Evolutionary conservation across 1,284 basidiomycete species (phyloP), one percentile per base, ranked within the genome.

Genomic region (Fomitopsis schrenkii): DNA sequence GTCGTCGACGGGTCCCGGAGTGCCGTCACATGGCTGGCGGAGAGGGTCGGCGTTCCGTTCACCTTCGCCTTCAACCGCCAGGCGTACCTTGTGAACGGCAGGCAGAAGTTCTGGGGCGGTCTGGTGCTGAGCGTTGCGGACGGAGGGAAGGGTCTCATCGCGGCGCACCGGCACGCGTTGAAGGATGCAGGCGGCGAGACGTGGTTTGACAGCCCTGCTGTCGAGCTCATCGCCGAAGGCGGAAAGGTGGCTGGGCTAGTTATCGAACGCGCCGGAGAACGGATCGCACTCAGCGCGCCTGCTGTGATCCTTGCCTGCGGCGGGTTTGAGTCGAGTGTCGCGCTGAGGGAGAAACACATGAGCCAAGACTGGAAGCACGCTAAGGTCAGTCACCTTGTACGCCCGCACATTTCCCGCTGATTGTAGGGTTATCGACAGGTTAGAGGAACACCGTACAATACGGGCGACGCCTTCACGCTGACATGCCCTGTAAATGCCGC

Each of bases 81-180:
- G 67, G 88, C 87, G 15, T 89, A 88, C 69, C 78, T 84, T 59
- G 80, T 88, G 33, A 72, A 80, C 33, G 86, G 85, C 33, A 76
- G 81, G 59, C 81, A 85, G 66, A 85, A 80, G 63, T 89, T 88
- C 67, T 89, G 86, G 87, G 87, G 87, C 22, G 88, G 87, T 2
- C 72, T 89, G 70, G 84, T 80, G 17, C 76, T 88, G 22, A 79
- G 80, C 63, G 83, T 84, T 14, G 75, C 82, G 54, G 81, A 83
- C 46, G 87, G 87, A 3, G 87, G 87, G 7, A 89, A 88, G 68
- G 87, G 87, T 1, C 72, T 89, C n/a, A 86, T 89, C 62, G 75
- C 69, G 41, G 80, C 85, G 3, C 83, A 88, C 70, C 77, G 78
- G 45, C 70, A 66, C n/a, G 81, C 82, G 1, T 75, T 89, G 59